phyloP scores from a whole-genome alignment of 2,329 filamentous ascomycete genomes.

The Colletotrichum orbiculare region DNA sequence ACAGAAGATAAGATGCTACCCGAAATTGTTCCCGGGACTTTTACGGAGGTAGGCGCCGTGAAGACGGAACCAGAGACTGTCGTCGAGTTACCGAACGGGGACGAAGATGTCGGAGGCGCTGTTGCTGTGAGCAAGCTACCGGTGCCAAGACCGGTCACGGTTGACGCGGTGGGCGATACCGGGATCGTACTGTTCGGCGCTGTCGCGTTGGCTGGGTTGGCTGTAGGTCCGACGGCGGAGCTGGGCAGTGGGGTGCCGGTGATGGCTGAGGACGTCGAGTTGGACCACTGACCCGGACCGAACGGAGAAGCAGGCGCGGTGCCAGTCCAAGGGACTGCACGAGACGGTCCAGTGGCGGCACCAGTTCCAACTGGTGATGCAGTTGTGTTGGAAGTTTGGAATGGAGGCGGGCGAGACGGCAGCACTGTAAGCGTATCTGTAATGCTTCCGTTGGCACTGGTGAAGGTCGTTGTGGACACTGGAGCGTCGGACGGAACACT shows the following conservation, averaged over 20 bases:
- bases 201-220: not conserved
- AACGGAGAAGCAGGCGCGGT: not conserved
- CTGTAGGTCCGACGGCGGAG: not conserved
- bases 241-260: not conserved
- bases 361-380: not conserved
- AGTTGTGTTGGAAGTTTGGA: slow-evolving; percentile 7
- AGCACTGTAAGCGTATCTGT: not conserved
- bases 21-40: slow-evolving; percentile 13
- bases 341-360: not conserved
- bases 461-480: slow-evolving; percentile 5
- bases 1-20: slow-evolving; percentile 12
- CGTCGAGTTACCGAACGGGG: slow-evolving; percentile 25
- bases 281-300: slow-evolving; percentile 4
- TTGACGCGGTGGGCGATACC: not conserved
- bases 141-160: not conserved
- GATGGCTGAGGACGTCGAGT: not conserved
- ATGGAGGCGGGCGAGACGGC: not conserved
- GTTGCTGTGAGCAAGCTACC: not conserved
- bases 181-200: not conserved
- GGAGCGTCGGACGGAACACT: not conserved
- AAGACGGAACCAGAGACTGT: not conserved
- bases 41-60: not conserved
- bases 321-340: not conserved
- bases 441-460: slow-evolving; percentile 1
- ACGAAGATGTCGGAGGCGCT: not conserved